Base-by-base conservation (phyloP, 2,329 filamentous ascomycete species). In the Aspergillus candidus region DNA sequence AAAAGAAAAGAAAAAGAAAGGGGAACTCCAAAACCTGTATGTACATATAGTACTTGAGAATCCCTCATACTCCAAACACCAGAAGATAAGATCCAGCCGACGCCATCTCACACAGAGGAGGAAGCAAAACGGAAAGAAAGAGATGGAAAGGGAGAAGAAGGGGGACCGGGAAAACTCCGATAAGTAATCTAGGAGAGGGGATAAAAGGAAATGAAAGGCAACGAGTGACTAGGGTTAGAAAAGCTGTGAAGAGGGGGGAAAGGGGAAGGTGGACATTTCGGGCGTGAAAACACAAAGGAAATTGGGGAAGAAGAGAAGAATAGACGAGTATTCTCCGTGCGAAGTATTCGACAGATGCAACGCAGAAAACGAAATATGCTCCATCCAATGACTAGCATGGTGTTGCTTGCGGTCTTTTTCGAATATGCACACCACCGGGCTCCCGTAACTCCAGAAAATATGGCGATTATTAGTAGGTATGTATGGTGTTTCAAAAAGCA, bases 211-310 rank as follows among this genome's bases (percentile, higher is more conserved):
- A 27, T 10, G 22, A 3, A 10, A 8, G 4, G 22, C 22, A 27
- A 27, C 7, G 22, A 27, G 22, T 27, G 22, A 27, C 22, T 27
- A 27, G 22, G 22, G 22, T 27, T 27, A 10, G 22, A 27, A 27
- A 7, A 27, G 22, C n/a, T 10, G 18, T 27, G 8, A 27, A 8
- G 7, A 27, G 31, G 35, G 42, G 35, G 44, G 45, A 47, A 40
- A 32, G 32, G 48, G 50, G 51, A 49, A 45, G 50, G 22, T 27
- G 10, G 54, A 52, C 61, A 55, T 63, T 46, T 59, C 56, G 52
- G 22, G 53, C 62, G 43, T 63, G 46, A 61, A 48, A 56, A 53
- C 52, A 60, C 57, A 54, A 57, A 57, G 47, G 55, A 50, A 56
- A 60, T 43, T 35, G 7, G 22, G 22, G 22, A 27, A 27, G 4